Evolutionary conservation across 2,329 filamentous ascomycete genomes (phyloP), one percentile per base, ranked within the genome.

Genomic region (Apiospora hydei): DNA sequence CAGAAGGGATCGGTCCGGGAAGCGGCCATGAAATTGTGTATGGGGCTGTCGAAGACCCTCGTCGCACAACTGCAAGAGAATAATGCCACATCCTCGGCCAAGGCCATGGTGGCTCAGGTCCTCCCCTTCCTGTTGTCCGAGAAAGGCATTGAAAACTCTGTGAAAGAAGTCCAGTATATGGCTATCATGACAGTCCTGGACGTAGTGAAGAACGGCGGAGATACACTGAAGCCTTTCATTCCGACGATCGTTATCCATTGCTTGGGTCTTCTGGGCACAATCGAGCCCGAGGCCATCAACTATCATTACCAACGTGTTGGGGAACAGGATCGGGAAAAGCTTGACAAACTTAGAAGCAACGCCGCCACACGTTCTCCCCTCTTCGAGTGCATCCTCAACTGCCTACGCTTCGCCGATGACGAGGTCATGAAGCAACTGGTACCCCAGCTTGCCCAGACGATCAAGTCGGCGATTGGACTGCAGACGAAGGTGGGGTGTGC

Each of bases 401-500:
- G 94, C 78, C 88, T 99, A 44, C 94, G 98, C 73, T 91, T 94
- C 70, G 87, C 97, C 1, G 94, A 98, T 78, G 91, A 90, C 8
- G 84, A 86, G 5, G 91, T 93, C n/a, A 96, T 98, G 90, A 87
- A 88, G 66, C 87, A 91, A 26, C 86, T 98, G 13, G 90, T 92
- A 47, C 90, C 91, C 2, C 89, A 86, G 64, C 87, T 99, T 0
- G 92, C 96, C 80, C 88, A 88, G 43, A 92, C 93, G 0, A 94
- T 98, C 82, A 96, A 96, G 80, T 91, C 89, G 38, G 94, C 95
- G 0, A 91, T 99, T 49, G 96, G 95, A 1, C 91, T 98, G 83
- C 96, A 96, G 1, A 97, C 95, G 0, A 98, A 98, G 84, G 93
- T 98, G 67, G 96, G 95, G 49, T 97, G 95, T 78, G 93, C 93